phyloP scores from a whole-genome alignment of 1,284 basidiomycete genomes.

The Ustilago bromivora region DNA sequence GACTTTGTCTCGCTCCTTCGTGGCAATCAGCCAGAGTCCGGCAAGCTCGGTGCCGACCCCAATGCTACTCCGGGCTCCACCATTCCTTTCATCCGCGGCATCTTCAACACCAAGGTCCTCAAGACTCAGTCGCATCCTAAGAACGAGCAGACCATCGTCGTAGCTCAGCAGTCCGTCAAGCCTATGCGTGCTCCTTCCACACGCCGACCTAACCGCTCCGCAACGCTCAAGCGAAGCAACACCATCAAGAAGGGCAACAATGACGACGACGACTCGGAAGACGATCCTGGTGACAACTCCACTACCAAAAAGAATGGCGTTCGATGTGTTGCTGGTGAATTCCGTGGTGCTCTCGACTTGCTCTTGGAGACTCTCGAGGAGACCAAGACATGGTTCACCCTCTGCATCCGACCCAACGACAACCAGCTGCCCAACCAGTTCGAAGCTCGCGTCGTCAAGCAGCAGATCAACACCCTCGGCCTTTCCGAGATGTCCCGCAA shows the following conservation, averaged over 20 bases:
- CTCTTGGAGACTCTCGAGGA: constrained; percentile 90
- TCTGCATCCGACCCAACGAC: constrained; percentile 94
- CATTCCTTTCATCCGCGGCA: constrained; percentile 83
- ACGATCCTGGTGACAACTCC: constrained; percentile 52
- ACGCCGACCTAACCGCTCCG: constrained; percentile 51
- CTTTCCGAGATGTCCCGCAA: constrained; percentile 77
- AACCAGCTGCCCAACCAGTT: constrained; percentile 92
- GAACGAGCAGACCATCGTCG: constrained; percentile 92
- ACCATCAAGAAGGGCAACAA: constrained; percentile 74
- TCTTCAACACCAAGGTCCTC: constrained; percentile 89
- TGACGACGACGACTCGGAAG: constrained; percentile 73
- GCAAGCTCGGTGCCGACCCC: constrained; percentile 61
- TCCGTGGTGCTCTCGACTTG: constrained; percentile 83
- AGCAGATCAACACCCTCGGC: constrained; percentile 86
- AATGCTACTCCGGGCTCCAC: constrained; percentile 56
- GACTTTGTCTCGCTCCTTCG: constrained; percentile 91
- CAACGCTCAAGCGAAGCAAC: constrained; percentile 54
- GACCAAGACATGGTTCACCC: constrained; percentile 90
- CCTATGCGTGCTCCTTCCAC: constrained; percentile 89
- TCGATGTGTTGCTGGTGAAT: constrained; percentile 85
- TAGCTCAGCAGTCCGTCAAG: constrained; percentile 90
- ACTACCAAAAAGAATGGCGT: constrained; percentile 38
- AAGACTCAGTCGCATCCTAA: constrained; percentile 89
- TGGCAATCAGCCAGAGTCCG: constrained; percentile 71
- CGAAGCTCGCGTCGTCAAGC: constrained; percentile 90